Percentiles rank a stretch among this genome's conserved stretches.
These are phyloP conservation scores for Stephania yunnanensis DNA, from an alignment of 164 flowering plant species.

Conservation along the genomic window DNA sequence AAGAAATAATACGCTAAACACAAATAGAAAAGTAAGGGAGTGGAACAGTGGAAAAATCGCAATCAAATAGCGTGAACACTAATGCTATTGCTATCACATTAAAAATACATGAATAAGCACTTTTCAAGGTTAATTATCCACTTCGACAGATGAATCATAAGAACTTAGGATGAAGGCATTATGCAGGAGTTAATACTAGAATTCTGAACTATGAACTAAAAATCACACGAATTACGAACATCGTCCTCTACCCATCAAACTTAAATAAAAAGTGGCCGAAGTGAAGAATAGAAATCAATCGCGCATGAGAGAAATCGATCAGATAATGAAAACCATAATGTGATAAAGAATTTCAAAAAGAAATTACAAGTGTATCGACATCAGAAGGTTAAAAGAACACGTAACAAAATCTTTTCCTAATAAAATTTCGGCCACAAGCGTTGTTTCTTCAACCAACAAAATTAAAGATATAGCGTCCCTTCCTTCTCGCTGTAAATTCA, in stretches of 20 bases:
- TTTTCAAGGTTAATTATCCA: not conserved
- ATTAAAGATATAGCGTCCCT: not conserved
- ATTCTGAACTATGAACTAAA: not conserved
- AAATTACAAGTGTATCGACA: not conserved
- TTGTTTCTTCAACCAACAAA: not conserved
- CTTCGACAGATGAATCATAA: not conserved
- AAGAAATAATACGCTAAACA: not conserved
- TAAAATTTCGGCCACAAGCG: not conserved
- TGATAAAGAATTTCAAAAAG: not conserved
- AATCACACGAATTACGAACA: not conserved
- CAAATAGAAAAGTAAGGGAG: not conserved
- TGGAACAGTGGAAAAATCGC: not conserved
- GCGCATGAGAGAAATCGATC: not conserved
- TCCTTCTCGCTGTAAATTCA: not conserved
- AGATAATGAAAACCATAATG: no score
- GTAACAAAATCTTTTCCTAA: not conserved
- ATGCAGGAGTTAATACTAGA: not conserved
- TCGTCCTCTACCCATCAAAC: not conserved
- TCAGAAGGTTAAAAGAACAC: not conserved
- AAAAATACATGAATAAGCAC: no score
- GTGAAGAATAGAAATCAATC: not conserved
- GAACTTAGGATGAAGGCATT: not conserved
- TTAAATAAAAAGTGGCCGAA: not conserved
- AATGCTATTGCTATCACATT: not conserved
- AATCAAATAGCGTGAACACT: not conserved